Conservation (phyloP, 805 yeast genomes). For the Schwanniomyces pseudopolymorphus region DNA sequence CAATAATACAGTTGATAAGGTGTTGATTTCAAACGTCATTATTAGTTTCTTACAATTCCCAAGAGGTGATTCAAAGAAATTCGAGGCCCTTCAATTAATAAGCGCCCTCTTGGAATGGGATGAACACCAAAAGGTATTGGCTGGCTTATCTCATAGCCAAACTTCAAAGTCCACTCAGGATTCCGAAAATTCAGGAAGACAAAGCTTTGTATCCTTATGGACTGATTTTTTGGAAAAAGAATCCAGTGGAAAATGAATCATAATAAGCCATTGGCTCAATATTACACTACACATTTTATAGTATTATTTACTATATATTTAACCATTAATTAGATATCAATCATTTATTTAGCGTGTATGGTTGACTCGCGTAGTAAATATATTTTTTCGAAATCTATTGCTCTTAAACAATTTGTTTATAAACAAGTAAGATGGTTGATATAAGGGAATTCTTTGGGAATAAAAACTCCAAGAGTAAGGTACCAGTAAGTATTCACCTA, state of each 20-base stretch:
- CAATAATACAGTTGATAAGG: constrained; percentile 80
- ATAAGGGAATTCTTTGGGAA: constrained; percentile 11
- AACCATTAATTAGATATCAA: neutral
- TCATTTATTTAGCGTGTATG: neutral
- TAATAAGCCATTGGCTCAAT: neutral
- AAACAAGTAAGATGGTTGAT: constrained; percentile 9
- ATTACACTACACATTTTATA: neutral
- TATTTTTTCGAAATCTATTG: neutral
- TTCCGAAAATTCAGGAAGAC: constrained; percentile 29
- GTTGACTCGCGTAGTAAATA: neutral
- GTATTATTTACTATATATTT: neutral
- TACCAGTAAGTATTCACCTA: constrained; percentile 1
- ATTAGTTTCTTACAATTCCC: constrained; percentile 85
- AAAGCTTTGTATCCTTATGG: constrained; percentile 73
- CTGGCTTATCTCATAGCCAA: constrained; percentile 57
- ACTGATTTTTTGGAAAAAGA: constrained; percentile 78
- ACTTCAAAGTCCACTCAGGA: constrained; percentile 17
- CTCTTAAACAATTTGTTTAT: neutral
- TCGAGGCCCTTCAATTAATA: constrained; percentile 84
- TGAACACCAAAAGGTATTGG: constrained; percentile 70
- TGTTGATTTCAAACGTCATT: constrained; percentile 80
- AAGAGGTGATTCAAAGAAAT: constrained; percentile 91
- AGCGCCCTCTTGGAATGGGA: constrained; percentile 88
- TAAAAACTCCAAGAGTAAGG: constrained; percentile 1
- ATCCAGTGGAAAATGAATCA: constrained; percentile 25